A percentile compares a stretch with the other conserved stretches of the same genome.
Evolutionary conservation across 371 early-diverging fungal genomes (phyloP).

Genomic region (Mucor sp.): DNA sequence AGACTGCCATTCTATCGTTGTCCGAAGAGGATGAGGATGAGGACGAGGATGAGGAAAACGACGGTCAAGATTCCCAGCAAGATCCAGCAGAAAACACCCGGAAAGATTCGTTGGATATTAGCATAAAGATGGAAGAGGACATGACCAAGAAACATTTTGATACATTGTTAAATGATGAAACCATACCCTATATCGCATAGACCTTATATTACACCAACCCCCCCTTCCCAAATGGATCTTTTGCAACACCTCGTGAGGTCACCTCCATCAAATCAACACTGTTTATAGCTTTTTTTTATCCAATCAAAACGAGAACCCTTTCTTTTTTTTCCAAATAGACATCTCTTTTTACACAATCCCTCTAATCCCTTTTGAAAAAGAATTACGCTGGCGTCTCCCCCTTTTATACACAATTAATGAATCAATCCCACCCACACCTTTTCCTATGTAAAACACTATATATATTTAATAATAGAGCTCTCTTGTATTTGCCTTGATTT

Average conservation of each 20-base stretch:
- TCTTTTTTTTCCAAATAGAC: neutral
- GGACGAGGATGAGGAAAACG: conserved; percentile 3
- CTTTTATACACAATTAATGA: neutral
- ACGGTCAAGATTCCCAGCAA: neutral
- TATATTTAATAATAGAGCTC: conserved; percentile 2
- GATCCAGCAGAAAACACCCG: neutral
- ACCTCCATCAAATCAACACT: conserved; percentile 8
- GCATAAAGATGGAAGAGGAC: conserved; percentile 32
- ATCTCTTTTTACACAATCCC: neutral
- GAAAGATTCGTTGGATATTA: conserved; percentile 11
- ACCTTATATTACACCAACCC: neutral
- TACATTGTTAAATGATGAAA: conserved; percentile 35
- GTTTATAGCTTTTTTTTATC: neutral
- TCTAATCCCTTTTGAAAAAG: neutral
- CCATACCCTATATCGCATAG: conserved; percentile 54
- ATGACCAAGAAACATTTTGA: conserved; percentile 46
- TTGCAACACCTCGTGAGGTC: conserved; percentile 16
- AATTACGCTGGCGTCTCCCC: conserved; percentile 10
- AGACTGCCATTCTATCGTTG: neutral
- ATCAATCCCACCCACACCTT: neutral
- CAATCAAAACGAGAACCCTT: neutral
- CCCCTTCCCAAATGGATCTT: neutral
- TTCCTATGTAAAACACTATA: neutral
- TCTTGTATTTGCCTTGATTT: too few relatives aligned
- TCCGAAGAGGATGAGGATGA: neutral